Percentiles rank a stretch among this genome's conserved stretches.
phyloP scores from a whole-genome alignment of 2,329 filamentous ascomycete species.

The Colletotrichum incanum region DNA sequence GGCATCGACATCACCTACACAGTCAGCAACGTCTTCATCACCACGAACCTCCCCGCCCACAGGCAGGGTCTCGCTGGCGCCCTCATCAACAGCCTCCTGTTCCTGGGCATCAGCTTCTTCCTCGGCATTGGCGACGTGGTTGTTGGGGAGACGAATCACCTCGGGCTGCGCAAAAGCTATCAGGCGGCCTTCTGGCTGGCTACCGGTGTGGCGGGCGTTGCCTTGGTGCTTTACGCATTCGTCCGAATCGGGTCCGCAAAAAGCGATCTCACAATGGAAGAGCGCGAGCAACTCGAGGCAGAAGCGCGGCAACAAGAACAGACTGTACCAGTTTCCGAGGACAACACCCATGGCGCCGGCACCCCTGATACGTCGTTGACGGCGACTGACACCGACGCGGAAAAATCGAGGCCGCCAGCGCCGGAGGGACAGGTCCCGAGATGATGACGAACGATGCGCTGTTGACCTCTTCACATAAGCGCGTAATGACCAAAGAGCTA shows the following conservation, averaged over 20 bases:
- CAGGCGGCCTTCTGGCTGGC: constrained; percentile 79
- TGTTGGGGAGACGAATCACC: constrained; percentile 63
- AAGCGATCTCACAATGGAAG: constrained; percentile 45
- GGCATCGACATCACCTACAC: constrained; percentile 85
- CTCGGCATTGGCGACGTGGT: constrained; percentile 80
- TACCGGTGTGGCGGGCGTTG: constrained; percentile 67
- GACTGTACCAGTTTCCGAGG: not conserved
- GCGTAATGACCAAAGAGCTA: constrained; percentile 4
- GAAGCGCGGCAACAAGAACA: constrained; percentile 14
- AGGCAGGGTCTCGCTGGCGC: constrained; percentile 82
- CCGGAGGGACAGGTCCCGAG: constrained; percentile 19
- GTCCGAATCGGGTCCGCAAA: constrained; percentile 55
- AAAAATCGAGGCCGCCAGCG: constrained; percentile 6
- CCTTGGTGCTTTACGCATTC: constrained; percentile 69
- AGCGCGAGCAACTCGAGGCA: constrained; percentile 42
- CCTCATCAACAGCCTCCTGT: constrained; percentile 79
- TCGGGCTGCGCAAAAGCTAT: constrained; percentile 69
- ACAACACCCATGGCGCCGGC: not conserved
- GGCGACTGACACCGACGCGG: constrained; percentile 30
- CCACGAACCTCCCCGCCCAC: constrained; percentile 76
- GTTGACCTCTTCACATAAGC: not conserved
- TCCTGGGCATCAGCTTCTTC: constrained; percentile 81
- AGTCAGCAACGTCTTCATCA: constrained; percentile 84
- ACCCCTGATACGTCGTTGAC: constrained; percentile 17
- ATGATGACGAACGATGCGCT: constrained; percentile 7